These are phyloP conservation scores for Microbotryum intermedium DNA, from an alignment of 1,284 basidiomycete species.

Conservation along the genomic window DNA sequence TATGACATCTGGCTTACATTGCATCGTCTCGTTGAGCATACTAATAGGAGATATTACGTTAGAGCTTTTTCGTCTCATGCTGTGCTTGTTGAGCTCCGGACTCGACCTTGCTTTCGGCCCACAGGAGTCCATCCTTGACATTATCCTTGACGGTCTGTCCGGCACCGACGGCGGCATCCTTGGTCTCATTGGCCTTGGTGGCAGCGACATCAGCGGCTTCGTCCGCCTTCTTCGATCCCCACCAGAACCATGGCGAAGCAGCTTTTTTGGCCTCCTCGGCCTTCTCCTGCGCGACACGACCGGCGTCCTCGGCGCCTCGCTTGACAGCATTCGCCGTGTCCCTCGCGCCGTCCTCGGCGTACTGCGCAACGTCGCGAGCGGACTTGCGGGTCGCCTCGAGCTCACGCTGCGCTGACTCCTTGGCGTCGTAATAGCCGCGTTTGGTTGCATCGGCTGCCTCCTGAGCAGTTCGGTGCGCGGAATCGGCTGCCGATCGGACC, in stretches of 20 bases:
- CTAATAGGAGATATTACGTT: background rate
- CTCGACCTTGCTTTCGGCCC: slow-evolving; percentile 16
- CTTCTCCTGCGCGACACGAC: background rate
- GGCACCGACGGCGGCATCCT: background rate
- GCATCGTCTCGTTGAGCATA: no score
- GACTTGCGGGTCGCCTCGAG: no score
- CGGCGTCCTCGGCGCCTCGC: no score
- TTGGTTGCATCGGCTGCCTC: no score
- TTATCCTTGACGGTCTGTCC: background rate
- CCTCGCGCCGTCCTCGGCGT: no score
- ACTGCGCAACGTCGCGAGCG: no score
- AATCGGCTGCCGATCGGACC: no score
- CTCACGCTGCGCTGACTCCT: no score
- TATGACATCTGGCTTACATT: no score
- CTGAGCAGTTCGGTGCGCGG: no score
- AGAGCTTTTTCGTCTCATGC: slow-evolving; percentile 22
- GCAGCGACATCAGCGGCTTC: background rate
- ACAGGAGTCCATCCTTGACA: slow-evolving; percentile 9
- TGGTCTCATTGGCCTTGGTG: background rate
- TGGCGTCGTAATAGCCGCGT: no score
- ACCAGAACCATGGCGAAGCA: slow-evolving; percentile 1
- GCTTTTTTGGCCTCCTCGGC: slow-evolving; percentile 1
- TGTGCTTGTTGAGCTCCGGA: slow-evolving; percentile 18
- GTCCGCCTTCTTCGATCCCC: background rate
- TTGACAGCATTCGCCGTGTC: no score